A percentile compares a stretch with the other conserved stretches of the same genome.
Conservation (phyloP, 2,329 filamentous ascomycete species). For the Trichophaea hybrida region DNA sequence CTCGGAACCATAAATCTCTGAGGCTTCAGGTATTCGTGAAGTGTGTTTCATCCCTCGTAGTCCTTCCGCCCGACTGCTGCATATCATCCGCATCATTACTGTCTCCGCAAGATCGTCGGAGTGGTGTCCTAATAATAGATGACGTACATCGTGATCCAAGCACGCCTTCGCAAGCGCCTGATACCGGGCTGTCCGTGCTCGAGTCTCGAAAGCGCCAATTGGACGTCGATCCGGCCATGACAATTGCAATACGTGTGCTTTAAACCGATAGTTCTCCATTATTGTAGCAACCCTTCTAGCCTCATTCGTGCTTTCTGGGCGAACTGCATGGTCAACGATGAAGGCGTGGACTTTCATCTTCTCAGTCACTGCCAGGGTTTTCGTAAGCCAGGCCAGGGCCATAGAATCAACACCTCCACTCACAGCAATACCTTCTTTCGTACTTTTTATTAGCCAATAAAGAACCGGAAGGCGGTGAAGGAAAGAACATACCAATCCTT, state of each 20-base stretch:
- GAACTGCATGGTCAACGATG: slow-evolving; percentile 42
- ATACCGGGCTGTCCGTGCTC: slow-evolving; percentile 62
- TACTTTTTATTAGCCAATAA: not conserved
- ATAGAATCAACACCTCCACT: slow-evolving; percentile 97
- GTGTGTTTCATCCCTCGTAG: slow-evolving; percentile 53
- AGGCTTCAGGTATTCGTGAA: slow-evolving; percentile 68
- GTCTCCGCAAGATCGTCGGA: slow-evolving; percentile 86
- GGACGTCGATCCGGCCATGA: slow-evolving; percentile 34
- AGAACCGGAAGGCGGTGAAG: not conserved
- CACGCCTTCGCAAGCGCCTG: slow-evolving; percentile 52
- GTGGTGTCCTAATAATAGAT: slow-evolving; percentile 72
- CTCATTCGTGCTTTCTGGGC: slow-evolving; percentile 41
- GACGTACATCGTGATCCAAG: slow-evolving; percentile 37
- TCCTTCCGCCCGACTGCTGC: slow-evolving; percentile 53
- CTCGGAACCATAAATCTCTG: slow-evolving; percentile 56
- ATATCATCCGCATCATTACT: slow-evolving; percentile 60
- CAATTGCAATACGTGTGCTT: slow-evolving; percentile 21
- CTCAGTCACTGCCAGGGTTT: slow-evolving; percentile 30
- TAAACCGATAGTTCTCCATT: slow-evolving; percentile 27
- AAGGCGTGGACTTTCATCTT: slow-evolving; percentile 30
- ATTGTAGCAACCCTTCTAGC: slow-evolving; percentile 37
- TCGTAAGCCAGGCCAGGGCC: slow-evolving; percentile 69
- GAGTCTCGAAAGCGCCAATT: slow-evolving; percentile 52
- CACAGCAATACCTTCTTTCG: slow-evolving; percentile 52
- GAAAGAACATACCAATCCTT: slow-evolving; percentile 10